Conservation (phyloP, 148 eudicot species). For the Dianthus caryophyllus region DNA sequence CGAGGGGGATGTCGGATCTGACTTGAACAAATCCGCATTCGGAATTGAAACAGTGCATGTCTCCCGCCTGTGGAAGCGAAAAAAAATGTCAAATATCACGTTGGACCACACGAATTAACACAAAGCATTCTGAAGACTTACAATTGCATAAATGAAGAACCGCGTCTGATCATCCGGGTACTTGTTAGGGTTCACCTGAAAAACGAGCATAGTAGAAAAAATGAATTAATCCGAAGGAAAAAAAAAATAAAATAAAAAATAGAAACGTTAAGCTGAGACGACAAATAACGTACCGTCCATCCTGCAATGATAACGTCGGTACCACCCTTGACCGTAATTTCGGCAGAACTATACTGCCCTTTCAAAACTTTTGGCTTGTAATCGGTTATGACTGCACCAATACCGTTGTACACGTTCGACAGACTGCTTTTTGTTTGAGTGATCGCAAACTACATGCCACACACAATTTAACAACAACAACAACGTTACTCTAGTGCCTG, state of each 20-base stretch:
- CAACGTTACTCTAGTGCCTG: too few relatives aligned
- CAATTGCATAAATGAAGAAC: conserved; percentile 19
- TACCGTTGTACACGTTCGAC: conserved; percentile 17
- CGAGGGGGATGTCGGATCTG: conserved; percentile 16
- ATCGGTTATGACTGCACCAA: conserved; percentile 14
- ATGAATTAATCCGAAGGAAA: background rate
- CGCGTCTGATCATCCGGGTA: conserved; percentile 16
- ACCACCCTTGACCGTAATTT: conserved; percentile 18
- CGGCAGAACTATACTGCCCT: conserved; percentile 22
- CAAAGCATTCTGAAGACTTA: too few relatives aligned
- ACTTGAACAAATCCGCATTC: conserved; percentile 22
- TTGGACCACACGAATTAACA: too few relatives aligned
- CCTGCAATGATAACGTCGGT: conserved; percentile 18
- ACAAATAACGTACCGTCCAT: conserved; percentile 27
- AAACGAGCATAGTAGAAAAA: background rate
- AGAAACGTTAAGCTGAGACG: background rate
- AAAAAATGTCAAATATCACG: too few relatives aligned
- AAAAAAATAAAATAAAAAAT: conserved; percentile 1
- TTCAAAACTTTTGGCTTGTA: conserved; percentile 19
- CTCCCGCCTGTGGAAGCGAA: conserved; percentile 17
- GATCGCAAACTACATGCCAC: conserved; percentile 15
- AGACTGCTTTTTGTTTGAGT: conserved; percentile 16
- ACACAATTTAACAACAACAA: background rate
- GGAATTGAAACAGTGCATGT: conserved; percentile 22
- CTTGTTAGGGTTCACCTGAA: conserved; percentile 20